Percentiles rank a stretch among this genome's conserved stretches.
These are phyloP conservation scores for Coemansia interrupta DNA, from an alignment of 192 early-diverging fungal genomes.

Conservation along the genomic window DNA sequence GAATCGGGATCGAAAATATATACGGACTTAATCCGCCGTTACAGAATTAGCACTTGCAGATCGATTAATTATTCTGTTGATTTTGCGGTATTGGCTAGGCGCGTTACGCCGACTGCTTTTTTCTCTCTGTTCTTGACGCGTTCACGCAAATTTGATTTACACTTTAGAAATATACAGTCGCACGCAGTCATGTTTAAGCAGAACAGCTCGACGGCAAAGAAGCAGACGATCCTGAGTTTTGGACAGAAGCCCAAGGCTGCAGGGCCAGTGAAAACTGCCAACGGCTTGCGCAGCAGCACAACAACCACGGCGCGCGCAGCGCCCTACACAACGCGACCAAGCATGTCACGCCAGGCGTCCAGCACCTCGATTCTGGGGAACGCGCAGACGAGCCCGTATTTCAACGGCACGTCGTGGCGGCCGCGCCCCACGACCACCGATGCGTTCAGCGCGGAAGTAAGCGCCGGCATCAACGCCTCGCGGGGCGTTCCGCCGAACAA, in stretches of 20 bases:
- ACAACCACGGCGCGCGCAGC: slow-evolving; percentile 8
- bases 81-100: too few relatives aligned
- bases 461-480: neutral
- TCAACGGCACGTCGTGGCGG: too few relatives aligned
- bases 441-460: neutral
- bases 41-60: too few relatives aligned
- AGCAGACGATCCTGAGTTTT: slow-evolving; percentile 47
- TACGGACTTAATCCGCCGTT: too few relatives aligned
- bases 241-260: slow-evolving; percentile 19
- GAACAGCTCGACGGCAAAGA: slow-evolving; percentile 16
- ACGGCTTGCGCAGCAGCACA: neutral
- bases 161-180: too few relatives aligned
- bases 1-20: too few relatives aligned
- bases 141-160: too few relatives aligned
- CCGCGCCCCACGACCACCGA: neutral
- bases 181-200: slow-evolving; percentile 38
- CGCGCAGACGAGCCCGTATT: neutral
- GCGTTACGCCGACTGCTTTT: too few relatives aligned
- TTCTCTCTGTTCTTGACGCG: too few relatives aligned
- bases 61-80: too few relatives aligned
- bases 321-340: slow-evolving; percentile 24
- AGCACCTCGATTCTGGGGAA: neutral
- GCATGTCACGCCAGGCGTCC: slow-evolving; percentile 1
- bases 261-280: neutral
- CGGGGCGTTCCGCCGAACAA: neutral